Base-by-base conservation (phyloP, 495 filamentous ascomycete genomes). In the Clohesyomyces aquaticus region DNA sequence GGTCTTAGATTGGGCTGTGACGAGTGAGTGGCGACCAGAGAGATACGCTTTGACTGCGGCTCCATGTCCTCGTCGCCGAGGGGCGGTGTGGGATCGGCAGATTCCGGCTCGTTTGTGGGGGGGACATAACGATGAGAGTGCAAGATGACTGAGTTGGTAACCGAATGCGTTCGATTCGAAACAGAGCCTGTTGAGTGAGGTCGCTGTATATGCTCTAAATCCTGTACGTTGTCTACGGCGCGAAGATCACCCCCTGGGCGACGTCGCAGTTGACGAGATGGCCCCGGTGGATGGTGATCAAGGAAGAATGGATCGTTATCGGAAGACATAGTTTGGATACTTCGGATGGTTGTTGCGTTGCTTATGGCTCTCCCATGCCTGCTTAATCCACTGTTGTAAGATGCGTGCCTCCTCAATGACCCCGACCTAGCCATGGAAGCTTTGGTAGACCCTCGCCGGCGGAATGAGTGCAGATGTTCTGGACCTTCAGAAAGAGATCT, bases 171-270 rank as follows among this genome's bases (percentile, higher is more conserved):
- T 61, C 84, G 87, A 1, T 85, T 87, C 3, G 83, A 84, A 51
- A 91, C 73, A 3, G 91, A 93, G 23, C 83, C 86, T 19, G 86
- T 82, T 6, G 91, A 96, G 41, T 80, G 83, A 22, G 89, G 89
- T 66, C 85, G 82, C 52, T 80, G 78, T 2, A 79, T 74, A 32
- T 79, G 73, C 49, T 89, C 84, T 8, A 89, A 70, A 42, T 92
- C 90, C 63, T 84, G 83, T 23, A 89, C 87, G 71, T 88, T 90
- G 26, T 84, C 81, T 51, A 86, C 91, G 23, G 88, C 90, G 64
- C 91, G 86, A 52, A 98, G 78, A 77, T 98, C 88, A 35, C 94
- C 92, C 50, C 94, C 94, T 18, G 93, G 95, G 26, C 90, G 84
- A 71, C 94, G 83, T 59, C 94, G 85, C 42, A 98, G 85, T 61